These are phyloP conservation scores for Saxophila tyrrhenica DNA, from an alignment of 495 filamentous ascomycete species.

Conservation along the genomic window DNA sequence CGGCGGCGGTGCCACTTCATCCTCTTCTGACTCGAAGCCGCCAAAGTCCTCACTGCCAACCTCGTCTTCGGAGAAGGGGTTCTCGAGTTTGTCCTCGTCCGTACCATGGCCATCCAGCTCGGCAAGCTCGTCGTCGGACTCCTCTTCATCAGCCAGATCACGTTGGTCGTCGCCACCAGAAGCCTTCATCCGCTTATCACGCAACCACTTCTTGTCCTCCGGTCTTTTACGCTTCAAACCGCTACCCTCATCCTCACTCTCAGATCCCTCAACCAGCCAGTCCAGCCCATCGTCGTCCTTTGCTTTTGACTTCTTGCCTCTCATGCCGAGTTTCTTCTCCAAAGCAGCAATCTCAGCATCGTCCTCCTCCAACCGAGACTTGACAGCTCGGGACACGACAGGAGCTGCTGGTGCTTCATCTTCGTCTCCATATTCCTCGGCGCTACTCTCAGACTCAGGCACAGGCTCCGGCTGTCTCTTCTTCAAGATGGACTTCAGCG, in stretches of 20 bases:
- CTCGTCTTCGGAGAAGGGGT: slow-evolving; percentile 19
- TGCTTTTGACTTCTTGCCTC: slow-evolving; percentile 59
- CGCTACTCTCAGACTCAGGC: not conserved
- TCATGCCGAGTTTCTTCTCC: slow-evolving; percentile 82
- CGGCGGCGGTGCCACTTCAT: slow-evolving; percentile 31
- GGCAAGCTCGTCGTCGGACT: slow-evolving; percentile 15
- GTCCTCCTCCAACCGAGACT: slow-evolving; percentile 57
- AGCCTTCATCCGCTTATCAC: slow-evolving; percentile 52
- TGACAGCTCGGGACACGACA: slow-evolving; percentile 33
- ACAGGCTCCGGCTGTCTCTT: not conserved
- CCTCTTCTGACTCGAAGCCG: slow-evolving; percentile 27
- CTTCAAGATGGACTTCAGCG: slow-evolving; percentile 38
- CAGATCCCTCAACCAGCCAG: slow-evolving; percentile 59
- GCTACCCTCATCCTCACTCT: slow-evolving; percentile 27
- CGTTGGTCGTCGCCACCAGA: slow-evolving; percentile 30
- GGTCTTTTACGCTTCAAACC: slow-evolving; percentile 39
- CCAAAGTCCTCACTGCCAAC: slow-evolving; percentile 7
- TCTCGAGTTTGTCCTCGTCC: slow-evolving; percentile 19
- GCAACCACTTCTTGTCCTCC: slow-evolving; percentile 41
- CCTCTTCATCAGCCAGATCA: slow-evolving; percentile 10
- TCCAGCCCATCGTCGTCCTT: slow-evolving; percentile 81
- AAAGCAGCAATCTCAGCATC: slow-evolving; percentile 79
- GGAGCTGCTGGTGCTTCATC: slow-evolving; percentile 6
- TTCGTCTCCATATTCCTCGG: slow-evolving; percentile 1
- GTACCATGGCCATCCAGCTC: slow-evolving; percentile 27